These are phyloP conservation scores for Petrea volubilis DNA, from an alignment of 257 asterid species.

Conservation along the genomic window DNA sequence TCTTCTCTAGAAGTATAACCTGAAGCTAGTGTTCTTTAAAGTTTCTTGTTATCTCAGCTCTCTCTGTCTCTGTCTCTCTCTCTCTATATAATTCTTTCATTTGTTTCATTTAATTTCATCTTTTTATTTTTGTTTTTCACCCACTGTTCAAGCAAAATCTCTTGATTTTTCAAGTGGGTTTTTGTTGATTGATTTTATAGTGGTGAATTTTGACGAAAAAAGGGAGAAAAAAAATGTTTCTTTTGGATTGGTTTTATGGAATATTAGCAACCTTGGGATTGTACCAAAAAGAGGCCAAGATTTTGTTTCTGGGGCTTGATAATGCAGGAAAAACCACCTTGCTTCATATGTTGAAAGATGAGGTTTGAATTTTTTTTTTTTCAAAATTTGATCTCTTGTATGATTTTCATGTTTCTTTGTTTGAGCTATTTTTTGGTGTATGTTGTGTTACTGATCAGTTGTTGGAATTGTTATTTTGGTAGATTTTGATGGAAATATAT, in stretches of 20 bases:
- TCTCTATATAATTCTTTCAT: neutral
- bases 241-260: slow-evolving; percentile 53
- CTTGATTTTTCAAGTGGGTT: neutral
- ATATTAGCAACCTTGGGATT: slow-evolving; percentile 40
- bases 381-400: neutral
- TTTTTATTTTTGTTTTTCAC: neutral
- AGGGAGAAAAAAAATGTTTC: slow-evolving; percentile 32
- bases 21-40: neutral
- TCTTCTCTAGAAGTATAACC: neutral
- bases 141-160: neutral
- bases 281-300: slow-evolving; percentile 53
- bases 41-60: neutral
- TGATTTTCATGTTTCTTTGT: neutral
- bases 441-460: neutral
- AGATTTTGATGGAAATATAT: neutral
- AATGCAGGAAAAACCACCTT: slow-evolving; percentile 55
- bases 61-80: neutral
- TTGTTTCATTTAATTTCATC: neutral
- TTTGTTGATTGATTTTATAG: neutral
- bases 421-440: neutral
- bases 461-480: neutral
- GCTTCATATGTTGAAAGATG: slow-evolving; percentile 50
- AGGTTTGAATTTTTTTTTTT: slow-evolving; percentile 19
- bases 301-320: slow-evolving; percentile 49
- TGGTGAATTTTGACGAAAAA: neutral